These are phyloP conservation scores for Globisporangium lucens DNA, from an alignment of 352 stramenopile genomes.

Conservation along the genomic window DNA sequence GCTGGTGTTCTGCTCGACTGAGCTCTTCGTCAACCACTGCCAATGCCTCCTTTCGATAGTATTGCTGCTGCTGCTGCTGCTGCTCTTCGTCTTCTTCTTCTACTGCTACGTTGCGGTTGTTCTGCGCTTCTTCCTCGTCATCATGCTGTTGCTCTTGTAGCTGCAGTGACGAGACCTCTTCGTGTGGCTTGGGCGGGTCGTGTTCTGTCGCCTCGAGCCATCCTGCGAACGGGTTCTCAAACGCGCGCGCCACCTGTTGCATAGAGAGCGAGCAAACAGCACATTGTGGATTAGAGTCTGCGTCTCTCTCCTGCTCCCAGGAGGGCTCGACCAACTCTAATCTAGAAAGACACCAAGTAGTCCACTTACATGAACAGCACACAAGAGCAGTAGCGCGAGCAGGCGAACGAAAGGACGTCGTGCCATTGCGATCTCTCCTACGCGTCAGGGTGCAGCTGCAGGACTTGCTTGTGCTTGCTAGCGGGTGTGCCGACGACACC, in stretches of 20 bases:
- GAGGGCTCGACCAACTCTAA: background rate
- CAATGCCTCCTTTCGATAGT: background rate
- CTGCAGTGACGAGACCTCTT: background rate
- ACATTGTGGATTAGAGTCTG: background rate
- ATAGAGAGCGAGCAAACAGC: background rate
- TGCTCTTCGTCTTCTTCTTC: background rate
- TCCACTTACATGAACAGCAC: background rate
- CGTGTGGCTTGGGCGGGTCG: background rate
- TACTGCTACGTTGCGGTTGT: background rate
- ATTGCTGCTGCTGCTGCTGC: background rate
- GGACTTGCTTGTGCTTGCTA: too few species aligned
- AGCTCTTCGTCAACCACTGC: background rate
- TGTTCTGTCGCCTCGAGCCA: background rate
- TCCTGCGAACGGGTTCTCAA: constrained; percentile 10
- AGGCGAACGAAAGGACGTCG: too few species aligned
- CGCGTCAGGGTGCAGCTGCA: too few species aligned
- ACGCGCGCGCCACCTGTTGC: background rate
- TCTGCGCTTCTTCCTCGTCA: background rate
- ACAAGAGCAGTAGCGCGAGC: too few species aligned
- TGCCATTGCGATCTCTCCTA: too few species aligned
- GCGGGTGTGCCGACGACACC: too few species aligned
- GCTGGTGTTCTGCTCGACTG: background rate
- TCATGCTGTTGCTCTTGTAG: background rate
- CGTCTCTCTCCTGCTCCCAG: background rate
- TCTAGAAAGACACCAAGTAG: background rate